Evolutionary conservation across 1,139 yeast genomes (phyloP).

Genomic region (Pichia sp.): DNA sequence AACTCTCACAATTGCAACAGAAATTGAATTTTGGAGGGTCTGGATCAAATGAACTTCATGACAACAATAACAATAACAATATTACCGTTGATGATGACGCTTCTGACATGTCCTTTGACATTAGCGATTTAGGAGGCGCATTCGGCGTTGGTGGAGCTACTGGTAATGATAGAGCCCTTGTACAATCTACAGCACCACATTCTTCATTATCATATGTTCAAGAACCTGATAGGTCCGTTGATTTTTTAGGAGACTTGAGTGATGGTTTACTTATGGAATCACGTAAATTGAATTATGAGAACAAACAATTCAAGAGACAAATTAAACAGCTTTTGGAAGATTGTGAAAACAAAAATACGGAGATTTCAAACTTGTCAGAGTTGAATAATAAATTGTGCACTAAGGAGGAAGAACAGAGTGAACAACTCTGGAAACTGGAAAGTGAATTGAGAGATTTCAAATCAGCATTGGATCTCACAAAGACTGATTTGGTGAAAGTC

Average conservation of each 20-base stretch:
- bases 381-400: slow-evolving; percentile 30
- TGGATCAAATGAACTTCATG: too few species aligned
- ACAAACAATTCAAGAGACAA: slow-evolving; percentile 42
- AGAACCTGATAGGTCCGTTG: slow-evolving; percentile 40
- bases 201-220: too few species aligned
- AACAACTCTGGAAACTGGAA: slow-evolving; percentile 60
- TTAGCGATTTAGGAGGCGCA: too few species aligned
- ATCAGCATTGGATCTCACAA: slow-evolving; percentile 17
- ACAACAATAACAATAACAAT: too few species aligned
- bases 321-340: too few species aligned
- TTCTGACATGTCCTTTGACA: too few species aligned
- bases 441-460: slow-evolving; percentile 26
- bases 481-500: too few species aligned
- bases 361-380: slow-evolving; percentile 27
- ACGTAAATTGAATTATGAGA: slow-evolving; percentile 67
- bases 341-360: slow-evolving; percentile 29
- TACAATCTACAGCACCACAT: too few species aligned
- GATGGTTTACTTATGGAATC: slow-evolving; percentile 76
- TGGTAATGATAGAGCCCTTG: too few species aligned
- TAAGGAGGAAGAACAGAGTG: slow-evolving; percentile 40
- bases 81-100: too few species aligned
- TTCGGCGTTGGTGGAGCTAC: too few species aligned
- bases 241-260: slow-evolving; percentile 76
- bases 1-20: neutral
- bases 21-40: neutral